phyloP scores from a whole-genome alignment of 2,329 filamentous ascomycete species.

The Aspergillus calidoustus region DNA sequence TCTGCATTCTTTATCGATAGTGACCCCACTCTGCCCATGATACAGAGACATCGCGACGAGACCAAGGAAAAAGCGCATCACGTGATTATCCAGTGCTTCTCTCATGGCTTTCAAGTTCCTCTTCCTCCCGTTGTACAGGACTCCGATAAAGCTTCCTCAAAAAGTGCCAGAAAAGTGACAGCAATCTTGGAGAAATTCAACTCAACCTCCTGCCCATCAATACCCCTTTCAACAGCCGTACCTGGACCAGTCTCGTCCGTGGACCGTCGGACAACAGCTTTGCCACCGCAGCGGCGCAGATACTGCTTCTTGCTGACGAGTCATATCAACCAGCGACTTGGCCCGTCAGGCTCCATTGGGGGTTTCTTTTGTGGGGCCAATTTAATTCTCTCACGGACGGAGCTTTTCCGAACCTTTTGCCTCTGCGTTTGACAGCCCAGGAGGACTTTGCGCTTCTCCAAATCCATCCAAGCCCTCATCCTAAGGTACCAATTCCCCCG shows the following conservation, averaged over 20 bases:
- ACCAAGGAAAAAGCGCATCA: constrained; percentile 7
- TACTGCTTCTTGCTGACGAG: neutral
- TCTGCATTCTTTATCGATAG: constrained; percentile 8
- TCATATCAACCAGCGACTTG: neutral
- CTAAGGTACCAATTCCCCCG: neutral
- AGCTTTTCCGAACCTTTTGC: neutral
- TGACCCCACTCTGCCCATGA: neutral
- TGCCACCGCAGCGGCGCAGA: constrained; percentile 11
- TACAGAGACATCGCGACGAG: neutral
- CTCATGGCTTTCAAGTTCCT: neutral
- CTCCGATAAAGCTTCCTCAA: neutral
- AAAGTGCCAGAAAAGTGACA: neutral
- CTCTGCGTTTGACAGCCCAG: neutral
- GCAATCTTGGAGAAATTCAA: neutral
- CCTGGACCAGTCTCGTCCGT: neutral
- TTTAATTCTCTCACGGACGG: neutral
- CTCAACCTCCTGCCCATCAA: neutral
- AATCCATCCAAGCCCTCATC: neutral
- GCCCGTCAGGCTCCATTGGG: neutral
- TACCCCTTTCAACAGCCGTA: neutral
- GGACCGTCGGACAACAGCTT: constrained; percentile 2
- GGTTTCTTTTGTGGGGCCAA: neutral
- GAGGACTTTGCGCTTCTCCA: neutral
- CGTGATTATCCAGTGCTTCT: neutral
- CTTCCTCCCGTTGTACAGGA: neutral